phyloP scores from a whole-genome alignment of 257 asterid genomes.

The Scutellaria barbata region DNA sequence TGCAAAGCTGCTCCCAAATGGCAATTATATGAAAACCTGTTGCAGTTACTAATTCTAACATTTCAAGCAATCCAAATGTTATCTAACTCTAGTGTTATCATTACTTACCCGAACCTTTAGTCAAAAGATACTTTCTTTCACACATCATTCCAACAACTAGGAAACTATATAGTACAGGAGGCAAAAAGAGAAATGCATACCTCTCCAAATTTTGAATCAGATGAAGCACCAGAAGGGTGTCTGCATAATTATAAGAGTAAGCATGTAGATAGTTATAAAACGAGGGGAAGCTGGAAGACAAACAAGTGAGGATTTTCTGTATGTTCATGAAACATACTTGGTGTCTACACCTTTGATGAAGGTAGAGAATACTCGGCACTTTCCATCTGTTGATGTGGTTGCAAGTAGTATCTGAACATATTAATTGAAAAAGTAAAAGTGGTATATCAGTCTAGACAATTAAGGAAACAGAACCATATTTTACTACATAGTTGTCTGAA shows the following conservation, averaged over 20 bases:
- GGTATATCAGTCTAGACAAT: not conserved
- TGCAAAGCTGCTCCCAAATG: not conserved
- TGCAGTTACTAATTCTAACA: slow-evolving; percentile 14
- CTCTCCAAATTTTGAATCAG: slow-evolving; percentile 95
- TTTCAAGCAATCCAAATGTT: slow-evolving; percentile 1
- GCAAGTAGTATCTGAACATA: slow-evolving; percentile 77
- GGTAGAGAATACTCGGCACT: slow-evolving; percentile 93
- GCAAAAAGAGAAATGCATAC: slow-evolving; percentile 45
- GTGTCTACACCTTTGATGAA: slow-evolving; percentile 96
- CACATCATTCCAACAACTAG: slow-evolving; percentile 25
- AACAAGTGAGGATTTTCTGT: slow-evolving; percentile 23
- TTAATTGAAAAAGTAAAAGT: slow-evolving; percentile 10
- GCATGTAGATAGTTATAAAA: slow-evolving; percentile 22
- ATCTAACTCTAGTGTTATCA: not conserved
- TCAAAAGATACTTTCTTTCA: slow-evolving; percentile 17
- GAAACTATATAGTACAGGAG: slow-evolving; percentile 29
- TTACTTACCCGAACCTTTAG: slow-evolving; percentile 25
- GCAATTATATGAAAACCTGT: not conserved
- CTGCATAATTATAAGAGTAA: slow-evolving; percentile 51
- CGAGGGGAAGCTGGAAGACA: slow-evolving; percentile 26
- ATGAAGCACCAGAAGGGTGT: slow-evolving; percentile 58
- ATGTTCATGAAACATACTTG: slow-evolving; percentile 58
- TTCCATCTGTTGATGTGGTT: slow-evolving; percentile 98
- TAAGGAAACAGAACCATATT: slow-evolving; percentile 20
- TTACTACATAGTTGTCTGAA: not conserved